Base-by-base conservation (phyloP, 2,329 filamentous ascomycete genomes). In the Clarireedia homoeocarpa region DNA sequence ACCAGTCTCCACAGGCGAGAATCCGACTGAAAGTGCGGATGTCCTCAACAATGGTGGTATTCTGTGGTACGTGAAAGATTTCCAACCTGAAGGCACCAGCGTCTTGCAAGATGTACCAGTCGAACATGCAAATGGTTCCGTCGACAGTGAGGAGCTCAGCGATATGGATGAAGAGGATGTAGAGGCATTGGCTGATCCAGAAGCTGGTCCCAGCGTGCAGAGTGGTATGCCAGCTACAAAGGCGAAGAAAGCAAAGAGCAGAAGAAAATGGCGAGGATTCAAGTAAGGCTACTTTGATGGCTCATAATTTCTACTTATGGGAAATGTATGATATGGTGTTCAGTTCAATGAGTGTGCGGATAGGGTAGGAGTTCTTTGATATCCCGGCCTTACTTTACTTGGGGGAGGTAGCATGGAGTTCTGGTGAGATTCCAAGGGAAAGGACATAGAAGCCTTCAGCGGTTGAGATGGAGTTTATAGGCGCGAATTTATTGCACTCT, bases 81-180 rank as follows among this genome's bases (percentile, higher is more conserved):
- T 95, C 67, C 83, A 94, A 51, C 86, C 88, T 54, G 66, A 83
- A 53, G 92, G 91, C 56, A 95, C 90, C 0, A 92, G 86, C 0
- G 82, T 92, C 9, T 77, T 88, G 55, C 86, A 86, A 61, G 45
- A 56, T 12, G 49, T 56, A 20, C 6, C 45, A 14, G 34, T 26
- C 14, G 88, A 85, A 2, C 79, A 85, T 36, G 87, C 91, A 55
- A 83, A 87, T n/a, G 54, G 83, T 62, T 77, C 83, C 30, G 81
- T 78, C 14, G 84, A 92, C 71, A 95, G 89, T 65, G 91, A 96
- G 71, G 89, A 92, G 63, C 77, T 96, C 23, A 95, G 88, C 56
- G 92, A 96, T 67, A 84, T 96, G 69, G 91, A 95, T 65, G 91
- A 96, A 62, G 91, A 95, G 51, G 89, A 92, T 72, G 76, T 96